Conservation (phyloP, 1,284 basidiomycete genomes). For the Austroboletus olivaceoglutinosus region DNA sequence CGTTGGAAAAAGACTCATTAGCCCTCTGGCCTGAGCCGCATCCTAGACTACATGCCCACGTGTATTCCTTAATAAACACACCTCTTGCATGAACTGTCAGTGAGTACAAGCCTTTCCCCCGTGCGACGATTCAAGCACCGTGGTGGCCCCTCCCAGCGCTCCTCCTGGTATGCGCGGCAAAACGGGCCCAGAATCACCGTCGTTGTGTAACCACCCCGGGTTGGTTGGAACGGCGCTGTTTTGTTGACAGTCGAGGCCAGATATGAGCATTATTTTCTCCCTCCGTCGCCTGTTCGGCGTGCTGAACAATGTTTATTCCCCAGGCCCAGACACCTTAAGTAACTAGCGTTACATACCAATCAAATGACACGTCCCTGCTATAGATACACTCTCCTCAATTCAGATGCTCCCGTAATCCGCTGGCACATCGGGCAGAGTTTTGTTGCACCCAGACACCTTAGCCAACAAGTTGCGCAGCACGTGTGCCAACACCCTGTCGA, state of each 20-base stretch:
- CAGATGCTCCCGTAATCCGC: slow-evolving; percentile 69
- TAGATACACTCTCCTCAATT: slow-evolving; percentile 67
- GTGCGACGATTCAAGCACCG: slow-evolving; percentile 62
- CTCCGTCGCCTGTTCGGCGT: background rate
- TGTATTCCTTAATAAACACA: slow-evolving; percentile 22
- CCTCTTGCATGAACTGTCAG: background rate
- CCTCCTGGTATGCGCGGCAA: background rate
- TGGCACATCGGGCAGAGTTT: slow-evolving; percentile 82
- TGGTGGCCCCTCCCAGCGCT: slow-evolving; percentile 50
- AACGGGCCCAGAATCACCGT: slow-evolving; percentile 38
- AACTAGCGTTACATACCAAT: slow-evolving; percentile 3
- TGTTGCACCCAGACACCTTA: slow-evolving; percentile 75
- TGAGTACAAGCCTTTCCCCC: background rate
- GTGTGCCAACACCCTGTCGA: slow-evolving; percentile 87
- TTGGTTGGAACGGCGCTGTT: slow-evolving; percentile 50
- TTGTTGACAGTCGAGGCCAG: slow-evolving; percentile 74
- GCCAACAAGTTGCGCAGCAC: slow-evolving; percentile 76
- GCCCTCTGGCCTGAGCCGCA: slow-evolving; percentile 72
- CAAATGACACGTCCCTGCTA: slow-evolving; percentile 23
- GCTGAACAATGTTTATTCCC: slow-evolving; percentile 9
- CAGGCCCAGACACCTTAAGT: slow-evolving; percentile 4
- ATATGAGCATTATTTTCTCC: slow-evolving; percentile 53
- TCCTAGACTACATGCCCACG: slow-evolving; percentile 10
- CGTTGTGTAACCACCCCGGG: slow-evolving; percentile 46
- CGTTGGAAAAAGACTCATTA: slow-evolving; percentile 71